Conservation (phyloP, 192 early-diverging fungal species). For the Umbelopsis vinacea region DNA sequence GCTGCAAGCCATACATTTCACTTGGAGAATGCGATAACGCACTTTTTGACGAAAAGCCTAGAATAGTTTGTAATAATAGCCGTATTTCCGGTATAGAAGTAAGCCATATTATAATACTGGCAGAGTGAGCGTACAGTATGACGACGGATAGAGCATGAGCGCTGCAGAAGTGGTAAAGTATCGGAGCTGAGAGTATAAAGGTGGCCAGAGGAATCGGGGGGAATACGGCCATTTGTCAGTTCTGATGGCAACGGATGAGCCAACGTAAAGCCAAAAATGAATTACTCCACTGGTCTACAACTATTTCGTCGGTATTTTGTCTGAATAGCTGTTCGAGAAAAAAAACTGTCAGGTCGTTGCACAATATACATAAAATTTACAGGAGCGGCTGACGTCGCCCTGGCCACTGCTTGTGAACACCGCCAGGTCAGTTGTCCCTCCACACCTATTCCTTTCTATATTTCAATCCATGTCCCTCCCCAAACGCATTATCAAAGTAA, state of each 20-base stretch:
- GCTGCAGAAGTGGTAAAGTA: not conserved
- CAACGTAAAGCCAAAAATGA: not conserved
- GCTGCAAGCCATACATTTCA: constrained; percentile 50
- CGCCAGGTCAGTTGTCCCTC: not conserved
- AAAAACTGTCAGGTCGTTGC: too few species aligned
- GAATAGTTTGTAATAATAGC: not conserved
- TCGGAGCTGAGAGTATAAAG: not conserved
- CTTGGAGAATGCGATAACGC: not conserved
- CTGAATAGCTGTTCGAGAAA: too few species aligned
- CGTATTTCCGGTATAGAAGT: constrained; percentile 8
- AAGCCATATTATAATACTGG: constrained; percentile 1
- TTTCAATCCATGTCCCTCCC: constrained; percentile 47
- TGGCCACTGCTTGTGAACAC: not conserved
- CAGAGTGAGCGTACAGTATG: not conserved
- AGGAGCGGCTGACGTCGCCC: not conserved
- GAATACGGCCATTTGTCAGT: not conserved
- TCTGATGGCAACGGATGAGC: not conserved
- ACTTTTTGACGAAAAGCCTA: not conserved
- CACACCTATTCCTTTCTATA: not conserved
- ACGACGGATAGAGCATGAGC: not conserved
- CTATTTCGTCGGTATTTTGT: too few species aligned
- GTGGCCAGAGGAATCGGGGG: not conserved
- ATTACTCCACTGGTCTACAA: too few species aligned
- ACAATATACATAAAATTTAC: not conserved
- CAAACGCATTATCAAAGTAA: constrained; percentile 61